Base-by-base conservation (phyloP, 2,329 filamentous ascomycete genomes). In the Aureobasidium uvarum region DNA sequence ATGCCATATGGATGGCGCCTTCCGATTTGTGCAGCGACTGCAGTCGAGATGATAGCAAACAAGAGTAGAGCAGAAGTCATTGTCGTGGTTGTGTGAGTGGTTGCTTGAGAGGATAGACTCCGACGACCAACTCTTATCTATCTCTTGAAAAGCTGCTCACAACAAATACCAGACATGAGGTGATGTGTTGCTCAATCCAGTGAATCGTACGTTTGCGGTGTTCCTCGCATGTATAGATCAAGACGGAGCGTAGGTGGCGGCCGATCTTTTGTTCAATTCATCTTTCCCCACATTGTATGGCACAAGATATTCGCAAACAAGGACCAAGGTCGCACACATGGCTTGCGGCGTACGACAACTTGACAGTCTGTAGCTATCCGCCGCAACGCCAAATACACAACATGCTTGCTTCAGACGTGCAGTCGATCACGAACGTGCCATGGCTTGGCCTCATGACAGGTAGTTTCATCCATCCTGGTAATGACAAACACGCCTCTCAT, bases 301-400 rank as follows among this genome's bases (percentile, higher is more conserved):
- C 18, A 45, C 43, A 51, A 28, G 38, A 20, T 11, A 31, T 14
- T 36, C 20, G 43, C 45, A 51, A 51, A 62, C 58, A 50, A 20
- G 25, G 20, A 33, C 50, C 31, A 28, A 14, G 8, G 56, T 60
- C 28, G 20, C 31, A 56, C 54, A 48, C 7, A 46, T 58, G 55
- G 55, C 55, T 41, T 58, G 55, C 39, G 25, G 39, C 55, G 39
- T 58, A 31, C 55, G 39, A 39, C 55, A 31, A 43, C 43, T 60
- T 25, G 56, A 38, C 43, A 60, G 13, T 7, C 43, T 59, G 56
- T 48, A 50, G 28, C 28, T 31, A 60, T n/a, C 56, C 56, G 56
- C n/a, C 50, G 55, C 25, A 48, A 18, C 25, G 20, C 31, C 20
- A 10, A 20, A 25, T 3, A 31, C 58, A 62, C 58, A 41, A 28